Evolutionary conservation across 2,329 filamentous ascomycete species (phyloP), one percentile per base, ranked within the genome.

Genomic region (Scolecobasidium constrictum): DNA sequence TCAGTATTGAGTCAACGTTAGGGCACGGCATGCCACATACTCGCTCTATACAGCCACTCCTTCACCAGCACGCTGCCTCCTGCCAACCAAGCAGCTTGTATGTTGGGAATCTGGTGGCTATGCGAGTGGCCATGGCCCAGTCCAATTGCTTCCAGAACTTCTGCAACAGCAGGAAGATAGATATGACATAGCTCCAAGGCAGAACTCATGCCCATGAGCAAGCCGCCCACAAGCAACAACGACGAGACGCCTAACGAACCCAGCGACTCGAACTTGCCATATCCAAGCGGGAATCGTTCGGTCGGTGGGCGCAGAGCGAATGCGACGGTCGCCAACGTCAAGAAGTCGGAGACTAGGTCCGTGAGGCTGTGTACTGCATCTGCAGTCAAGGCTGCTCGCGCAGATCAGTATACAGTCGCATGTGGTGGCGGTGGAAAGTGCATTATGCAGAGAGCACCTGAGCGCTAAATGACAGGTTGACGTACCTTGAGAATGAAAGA

Each of bases 211-310:
- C 87, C 87, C 83, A 98, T 96, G 61, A 93, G 87, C 48, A 94
- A 66, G 40, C 92, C 92, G 48, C 92, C 92, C 38, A 81, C 78
- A 2, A 98, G 74, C 53, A 98, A 71, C 65, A 98, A 83, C 49
- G 87, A 81, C 52, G 88, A 95, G 23, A 98, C 92, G 13, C 90
- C 92, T 46, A 98, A 67, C 17, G 87, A 92, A 16, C 92, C 92
- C 57, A 98, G 66, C 55, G 87, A 94, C 69, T 98, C 92, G n/a
- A 98, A 77, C 68, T 98, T 98, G 58, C 92, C 92, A 58, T 94
- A 98, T 2, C 92, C 92, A 54, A 80, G 78, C 2, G 92, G 92
- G 58, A 94, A 98, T 33, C 75, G 75, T 43, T 83, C 74, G 9
- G 84, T 86, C 0, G 92, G 87, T 4, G 86, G 81, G 54, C 83